Base-by-base conservation (phyloP, 768 basidiomycete species). In the Boletus bicolor region DNA sequence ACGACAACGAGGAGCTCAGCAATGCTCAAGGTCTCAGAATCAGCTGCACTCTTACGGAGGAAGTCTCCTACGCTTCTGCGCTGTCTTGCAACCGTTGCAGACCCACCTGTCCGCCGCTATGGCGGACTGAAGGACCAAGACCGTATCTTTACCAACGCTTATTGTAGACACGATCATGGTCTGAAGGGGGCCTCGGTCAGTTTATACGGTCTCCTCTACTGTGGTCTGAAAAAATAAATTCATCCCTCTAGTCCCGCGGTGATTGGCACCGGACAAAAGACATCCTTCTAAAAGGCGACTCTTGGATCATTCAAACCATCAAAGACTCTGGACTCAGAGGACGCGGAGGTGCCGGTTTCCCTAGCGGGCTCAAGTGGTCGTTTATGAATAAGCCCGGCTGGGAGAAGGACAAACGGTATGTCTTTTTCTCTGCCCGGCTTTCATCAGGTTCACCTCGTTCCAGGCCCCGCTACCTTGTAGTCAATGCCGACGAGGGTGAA, bases 321-420 rank as follows among this genome's bases (percentile, higher is more conserved):
- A 98, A 99, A 72, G 93, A 92, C 66, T 97, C 93, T 21, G 96
- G 96, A 44, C 81, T 98, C 36, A 85, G 96, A 67, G 96, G 96
- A 12, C 87, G 96, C 53, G 96, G 96, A 49, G 96, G 96, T 50
- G 96, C 96, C 41, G 96, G 96, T 30, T 99, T 99, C 70, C 96
- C 96, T 0, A 90, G 87, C 61, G 96, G 96, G 24, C 78, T 98
- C 64, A 98, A 98, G 71, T 98, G 95, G 95, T 90, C 87, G 66
- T 94, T 93, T 72, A 96, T 98, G 96, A 98, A 99, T 81, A 99
- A 98, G 75, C 95, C 94, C n/a, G 86, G 87, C 28, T 98, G 96
- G 96, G 85, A 98, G 77, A 88, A 91, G 69, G 96, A 98, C 67
- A 85, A 84, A 62, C 79, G 92, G 87, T 91, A 75, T 63, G 44